Conservation (phyloP, 2,329 filamentous ascomycete genomes). For the Mariannaea sp. region DNA sequence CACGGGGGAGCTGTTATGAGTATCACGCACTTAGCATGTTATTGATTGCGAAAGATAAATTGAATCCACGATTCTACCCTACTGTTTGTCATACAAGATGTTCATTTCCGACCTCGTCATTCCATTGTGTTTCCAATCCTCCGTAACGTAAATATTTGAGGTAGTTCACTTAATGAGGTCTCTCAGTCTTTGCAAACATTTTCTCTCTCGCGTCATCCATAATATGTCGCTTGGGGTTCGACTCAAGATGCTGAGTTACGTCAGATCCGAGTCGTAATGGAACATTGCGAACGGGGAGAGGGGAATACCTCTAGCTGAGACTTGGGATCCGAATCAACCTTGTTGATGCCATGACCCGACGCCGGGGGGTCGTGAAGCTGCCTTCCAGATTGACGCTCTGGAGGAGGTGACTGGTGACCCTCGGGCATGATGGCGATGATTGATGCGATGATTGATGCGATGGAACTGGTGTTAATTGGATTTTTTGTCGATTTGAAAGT, state of each 20-base stretch:
- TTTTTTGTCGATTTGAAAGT: background rate
- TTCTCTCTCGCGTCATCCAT: slow-evolving; percentile 65
- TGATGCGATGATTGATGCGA: background rate
- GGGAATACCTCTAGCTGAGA: slow-evolving; percentile 57
- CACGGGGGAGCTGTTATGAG: slow-evolving; percentile 33
- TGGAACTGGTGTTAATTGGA: background rate
- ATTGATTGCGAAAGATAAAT: slow-evolving; percentile 23
- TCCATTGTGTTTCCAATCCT: background rate
- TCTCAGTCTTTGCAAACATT: slow-evolving; percentile 60
- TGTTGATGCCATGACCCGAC: slow-evolving; percentile 62
- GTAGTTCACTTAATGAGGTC: slow-evolving; percentile 18
- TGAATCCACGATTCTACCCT: slow-evolving; percentile 19
- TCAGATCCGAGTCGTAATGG: slow-evolving; percentile 2
- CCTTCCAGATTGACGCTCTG: slow-evolving; percentile 67
- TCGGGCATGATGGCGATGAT: slow-evolving; percentile 63
- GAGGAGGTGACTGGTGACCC: slow-evolving; percentile 79
- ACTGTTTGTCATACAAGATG: slow-evolving; percentile 2
- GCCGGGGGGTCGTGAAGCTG: slow-evolving; percentile 65
- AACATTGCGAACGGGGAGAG: background rate
- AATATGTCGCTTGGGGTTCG: slow-evolving; percentile 67
- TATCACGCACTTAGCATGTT: slow-evolving; percentile 26
- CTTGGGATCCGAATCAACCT: slow-evolving; percentile 55
- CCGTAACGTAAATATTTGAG: background rate
- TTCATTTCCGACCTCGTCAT: background rate
- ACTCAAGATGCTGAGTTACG: slow-evolving; percentile 53